These are phyloP conservation scores for Myxozyma geophila DNA, from an alignment of 805 yeast genomes.

Conservation along the genomic window DNA sequence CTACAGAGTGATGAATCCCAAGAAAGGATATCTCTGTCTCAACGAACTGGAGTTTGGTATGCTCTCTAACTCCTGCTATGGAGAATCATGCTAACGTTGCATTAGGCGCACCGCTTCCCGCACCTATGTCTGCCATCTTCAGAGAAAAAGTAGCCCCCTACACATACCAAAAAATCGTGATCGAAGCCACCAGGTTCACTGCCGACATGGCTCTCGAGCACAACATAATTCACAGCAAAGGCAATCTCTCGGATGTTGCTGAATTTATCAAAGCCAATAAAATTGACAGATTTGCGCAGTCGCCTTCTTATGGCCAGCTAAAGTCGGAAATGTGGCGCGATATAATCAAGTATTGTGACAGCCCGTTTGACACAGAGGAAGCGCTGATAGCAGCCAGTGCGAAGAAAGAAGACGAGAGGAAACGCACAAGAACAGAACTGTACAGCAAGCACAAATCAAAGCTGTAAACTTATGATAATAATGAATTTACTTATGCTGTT, in stretches of 20 bases:
- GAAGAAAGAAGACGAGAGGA: conserved; percentile 11
- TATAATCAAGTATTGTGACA: conserved; percentile 23
- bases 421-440: neutral
- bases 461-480: neutral
- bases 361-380: conserved; percentile 20
- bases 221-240: conserved; percentile 45
- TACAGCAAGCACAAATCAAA: neutral
- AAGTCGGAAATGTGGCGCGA: conserved; percentile 38
- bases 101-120: conserved; percentile 45
- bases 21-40: conserved; percentile 47
- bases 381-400: neutral
- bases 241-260: conserved; percentile 45
- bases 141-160: conserved; percentile 42
- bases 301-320: conserved; percentile 43
- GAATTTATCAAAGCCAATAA: conserved; percentile 38
- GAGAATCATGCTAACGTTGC: neutral
- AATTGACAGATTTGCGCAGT: conserved; percentile 37
- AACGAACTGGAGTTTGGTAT: conserved; percentile 46
- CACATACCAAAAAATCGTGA: conserved; percentile 42
- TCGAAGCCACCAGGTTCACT: conserved; percentile 46
- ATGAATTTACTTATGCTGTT: too few relatives aligned
- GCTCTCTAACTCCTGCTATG: neutral
- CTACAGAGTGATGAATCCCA: conserved; percentile 49
- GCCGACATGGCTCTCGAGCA: conserved; percentile 41
- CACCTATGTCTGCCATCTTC: conserved; percentile 47